These are phyloP conservation scores for Silene vulgaris DNA, from an alignment of 179 eudicot genomes.

Conservation along the genomic window DNA sequence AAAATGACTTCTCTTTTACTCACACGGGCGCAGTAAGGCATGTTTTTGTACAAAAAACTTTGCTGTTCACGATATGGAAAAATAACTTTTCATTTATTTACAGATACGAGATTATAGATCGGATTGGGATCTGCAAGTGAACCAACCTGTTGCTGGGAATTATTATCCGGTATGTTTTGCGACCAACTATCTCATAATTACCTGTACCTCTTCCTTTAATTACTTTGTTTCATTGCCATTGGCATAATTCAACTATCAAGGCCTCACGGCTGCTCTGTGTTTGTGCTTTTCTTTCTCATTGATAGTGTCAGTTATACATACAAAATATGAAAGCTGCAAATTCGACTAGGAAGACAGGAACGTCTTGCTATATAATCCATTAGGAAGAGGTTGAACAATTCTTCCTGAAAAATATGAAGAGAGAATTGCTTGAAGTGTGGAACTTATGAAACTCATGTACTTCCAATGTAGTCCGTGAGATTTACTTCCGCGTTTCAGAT, in stretches of 20 bases:
- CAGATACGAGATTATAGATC: constrained; percentile 93
- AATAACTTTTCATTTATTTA: constrained; percentile 17
- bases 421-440: background rate
- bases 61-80: constrained; percentile 1
- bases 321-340: background rate
- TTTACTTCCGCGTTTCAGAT: background rate
- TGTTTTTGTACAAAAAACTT: background rate
- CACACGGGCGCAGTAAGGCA: no score
- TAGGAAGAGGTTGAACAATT: background rate
- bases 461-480: background rate
- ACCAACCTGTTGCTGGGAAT: constrained; percentile 91
- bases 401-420: background rate
- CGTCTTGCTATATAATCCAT: background rate
- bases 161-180: constrained; percentile 86
- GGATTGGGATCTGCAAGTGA: constrained; percentile 89
- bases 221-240: background rate
- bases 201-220: background rate
- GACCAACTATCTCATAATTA: constrained; percentile 4
- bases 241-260: background rate
- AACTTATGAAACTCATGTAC: background rate
- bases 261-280: background rate
- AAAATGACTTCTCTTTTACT: no score
- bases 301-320: background rate
- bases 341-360: background rate
- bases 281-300: background rate